Evolutionary conservation across 192 early-diverging fungal species (phyloP).

Genomic region (Gigaspora rosea): DNA sequence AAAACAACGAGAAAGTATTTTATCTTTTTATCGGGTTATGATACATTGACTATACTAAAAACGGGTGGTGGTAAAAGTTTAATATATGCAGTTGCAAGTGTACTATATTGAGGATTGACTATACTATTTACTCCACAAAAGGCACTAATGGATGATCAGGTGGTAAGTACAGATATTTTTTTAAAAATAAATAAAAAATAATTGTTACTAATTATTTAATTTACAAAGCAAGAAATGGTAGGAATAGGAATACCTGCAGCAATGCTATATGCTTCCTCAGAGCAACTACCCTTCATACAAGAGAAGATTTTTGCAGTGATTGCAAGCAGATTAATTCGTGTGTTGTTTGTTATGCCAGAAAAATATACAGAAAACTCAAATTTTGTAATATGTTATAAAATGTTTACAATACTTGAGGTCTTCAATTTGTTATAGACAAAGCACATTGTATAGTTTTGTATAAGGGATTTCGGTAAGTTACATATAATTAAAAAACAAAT

Average conservation of each 20-base stretch:
- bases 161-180: too few relatives aligned
- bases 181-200: too few relatives aligned
- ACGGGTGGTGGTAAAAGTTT: neutral
- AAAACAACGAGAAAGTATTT: neutral
- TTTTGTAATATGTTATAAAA: neutral
- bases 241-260: slow-evolving; percentile 9
- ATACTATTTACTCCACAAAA: too few relatives aligned
- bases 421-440: slow-evolving; percentile 8
- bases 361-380: slow-evolving; percentile 4
- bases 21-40: neutral
- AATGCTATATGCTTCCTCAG: slow-evolving; percentile 6
- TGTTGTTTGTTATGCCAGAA: neutral
- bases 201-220: too few relatives aligned
- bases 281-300: neutral
- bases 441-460: slow-evolving; percentile 8
- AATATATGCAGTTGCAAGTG: neutral
- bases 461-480: too few relatives aligned
- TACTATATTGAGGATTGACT: neutral
- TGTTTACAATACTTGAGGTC: neutral
- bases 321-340: neutral
- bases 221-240: neutral
- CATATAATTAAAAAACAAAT: too few relatives aligned
- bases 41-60: slow-evolving; percentile 5
- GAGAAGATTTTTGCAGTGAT: slow-evolving; percentile 3
- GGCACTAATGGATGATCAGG: too few relatives aligned